phyloP scores from a whole-genome alignment of 164 flowering plant species.

The Nymphaea colorata region DNA sequence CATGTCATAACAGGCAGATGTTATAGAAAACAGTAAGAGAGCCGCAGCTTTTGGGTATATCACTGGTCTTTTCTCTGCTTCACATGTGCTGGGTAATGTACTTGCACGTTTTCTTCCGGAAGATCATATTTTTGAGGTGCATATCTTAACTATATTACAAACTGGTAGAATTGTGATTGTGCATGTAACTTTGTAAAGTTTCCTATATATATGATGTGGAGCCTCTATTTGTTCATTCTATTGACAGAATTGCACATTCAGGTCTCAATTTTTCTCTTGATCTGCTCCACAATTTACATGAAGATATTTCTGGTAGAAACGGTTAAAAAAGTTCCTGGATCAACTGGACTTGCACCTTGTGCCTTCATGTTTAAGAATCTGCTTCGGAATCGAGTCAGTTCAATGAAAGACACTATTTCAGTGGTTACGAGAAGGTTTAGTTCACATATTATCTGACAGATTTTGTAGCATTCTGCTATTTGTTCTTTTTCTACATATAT shows the following conservation, averaged over 20 bases:
- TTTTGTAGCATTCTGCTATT: background rate
- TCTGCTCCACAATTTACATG: conserved; percentile 54
- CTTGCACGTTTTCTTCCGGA: conserved; percentile 82
- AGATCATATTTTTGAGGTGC: conserved; percentile 52
- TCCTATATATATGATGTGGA: background rate
- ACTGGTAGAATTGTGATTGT: background rate
- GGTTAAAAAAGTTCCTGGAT: conserved; percentile 20
- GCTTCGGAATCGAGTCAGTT: conserved; percentile 29
- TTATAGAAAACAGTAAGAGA: conserved; percentile 44
- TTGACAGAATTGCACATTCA: conserved; percentile 17
- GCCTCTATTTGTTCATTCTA: background rate
- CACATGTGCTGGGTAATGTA: conserved; percentile 71
- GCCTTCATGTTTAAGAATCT: conserved; percentile 18
- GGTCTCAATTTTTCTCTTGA: conserved; percentile 67
- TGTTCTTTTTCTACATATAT: background rate
- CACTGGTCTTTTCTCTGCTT: conserved; percentile 68
- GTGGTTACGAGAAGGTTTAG: conserved; percentile 43
- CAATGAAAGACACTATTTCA: conserved; percentile 51
- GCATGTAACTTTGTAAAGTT: conserved; percentile 1
- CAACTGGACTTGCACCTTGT: conserved; percentile 19
- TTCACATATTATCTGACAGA: background rate
- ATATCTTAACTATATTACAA: background rate
- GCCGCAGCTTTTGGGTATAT: conserved; percentile 79
- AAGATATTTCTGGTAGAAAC: conserved; percentile 60
- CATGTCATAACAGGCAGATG: conserved; percentile 51